These are phyloP conservation scores for Saitozyma sp. DNA, from an alignment of 768 basidiomycete species.

Conservation along the genomic window DNA sequence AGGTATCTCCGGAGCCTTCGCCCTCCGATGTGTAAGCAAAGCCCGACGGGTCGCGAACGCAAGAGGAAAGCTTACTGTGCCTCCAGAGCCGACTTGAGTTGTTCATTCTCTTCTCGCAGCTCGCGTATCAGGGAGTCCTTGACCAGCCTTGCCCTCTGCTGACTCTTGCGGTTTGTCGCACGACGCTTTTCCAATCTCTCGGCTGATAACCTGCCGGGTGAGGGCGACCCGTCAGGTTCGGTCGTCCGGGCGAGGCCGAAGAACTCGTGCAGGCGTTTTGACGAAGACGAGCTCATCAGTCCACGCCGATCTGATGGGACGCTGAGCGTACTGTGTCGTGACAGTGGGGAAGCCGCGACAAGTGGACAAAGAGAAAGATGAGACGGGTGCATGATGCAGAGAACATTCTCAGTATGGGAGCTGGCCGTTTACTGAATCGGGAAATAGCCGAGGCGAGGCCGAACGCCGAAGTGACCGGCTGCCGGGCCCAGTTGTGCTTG, in stretches of 20 bases:
- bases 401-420: no score
- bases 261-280: no score
- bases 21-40: background rate
- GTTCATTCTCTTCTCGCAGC: constrained; percentile 12
- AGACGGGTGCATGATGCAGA: no score
- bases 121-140: constrained; percentile 5
- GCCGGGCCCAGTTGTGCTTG: no score
- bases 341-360: background rate
- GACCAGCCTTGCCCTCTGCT: background rate
- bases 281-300: no score
- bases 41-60: background rate
- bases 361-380: no score
- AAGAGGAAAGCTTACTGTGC: background rate
- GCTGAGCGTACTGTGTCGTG: background rate
- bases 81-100: background rate
- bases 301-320: background rate
- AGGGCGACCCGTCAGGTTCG: no score
- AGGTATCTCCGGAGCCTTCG: background rate
- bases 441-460: no score
- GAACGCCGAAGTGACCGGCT: no score
- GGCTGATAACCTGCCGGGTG: no score
- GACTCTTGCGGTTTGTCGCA: constrained; percentile 12
- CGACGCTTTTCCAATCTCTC: constrained; percentile 6
- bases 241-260: no score
- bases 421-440: no score